Percentiles rank a stretch among this genome's conserved stretches.
These are phyloP conservation scores for Carpinus fangiana DNA, from an alignment of 306 rosid genomes.

Conservation along the genomic window DNA sequence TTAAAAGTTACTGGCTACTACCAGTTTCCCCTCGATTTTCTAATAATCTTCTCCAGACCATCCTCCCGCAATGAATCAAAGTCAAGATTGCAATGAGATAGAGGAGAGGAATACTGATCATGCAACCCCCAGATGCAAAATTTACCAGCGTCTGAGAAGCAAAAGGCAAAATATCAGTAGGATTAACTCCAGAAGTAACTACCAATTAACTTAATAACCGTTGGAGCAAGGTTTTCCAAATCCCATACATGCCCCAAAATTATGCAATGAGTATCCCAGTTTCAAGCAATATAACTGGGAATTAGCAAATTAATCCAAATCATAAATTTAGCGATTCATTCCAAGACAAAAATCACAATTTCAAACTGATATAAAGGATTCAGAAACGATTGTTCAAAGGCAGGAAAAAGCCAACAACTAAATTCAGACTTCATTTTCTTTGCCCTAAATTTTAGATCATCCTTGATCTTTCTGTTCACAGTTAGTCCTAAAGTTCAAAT, in stretches of 20 bases:
- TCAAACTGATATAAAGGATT: too few species aligned
- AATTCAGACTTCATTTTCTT: too few species aligned
- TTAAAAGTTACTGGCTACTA: slow-evolving; percentile 27
- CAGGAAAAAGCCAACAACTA: too few species aligned
- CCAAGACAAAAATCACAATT: too few species aligned
- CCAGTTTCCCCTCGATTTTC: slow-evolving; percentile 44
- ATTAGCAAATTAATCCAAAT: too few species aligned
- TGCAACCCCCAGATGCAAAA: slow-evolving; percentile 86
- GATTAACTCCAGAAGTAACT: slow-evolving; percentile 20
- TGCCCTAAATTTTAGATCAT: too few species aligned
- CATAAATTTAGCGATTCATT: too few species aligned
- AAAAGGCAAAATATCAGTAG: slow-evolving; percentile 26
- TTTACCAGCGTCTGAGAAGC: slow-evolving; percentile 74
- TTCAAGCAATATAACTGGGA: background rate
- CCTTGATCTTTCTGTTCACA: too few species aligned
- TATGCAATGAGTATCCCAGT: background rate
- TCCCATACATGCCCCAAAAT: background rate
- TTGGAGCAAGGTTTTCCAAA: slow-evolving; percentile 9
- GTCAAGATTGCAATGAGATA: slow-evolving; percentile 56
- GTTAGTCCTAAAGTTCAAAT: too few species aligned
- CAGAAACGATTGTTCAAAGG: too few species aligned
- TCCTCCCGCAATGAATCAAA: slow-evolving; percentile 70
- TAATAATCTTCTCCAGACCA: slow-evolving; percentile 81
- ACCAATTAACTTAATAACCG: background rate
- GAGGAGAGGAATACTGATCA: slow-evolving; percentile 74